Conservation (phyloP, 176 grass and related monocot species). For the Zea luxurians region DNA sequence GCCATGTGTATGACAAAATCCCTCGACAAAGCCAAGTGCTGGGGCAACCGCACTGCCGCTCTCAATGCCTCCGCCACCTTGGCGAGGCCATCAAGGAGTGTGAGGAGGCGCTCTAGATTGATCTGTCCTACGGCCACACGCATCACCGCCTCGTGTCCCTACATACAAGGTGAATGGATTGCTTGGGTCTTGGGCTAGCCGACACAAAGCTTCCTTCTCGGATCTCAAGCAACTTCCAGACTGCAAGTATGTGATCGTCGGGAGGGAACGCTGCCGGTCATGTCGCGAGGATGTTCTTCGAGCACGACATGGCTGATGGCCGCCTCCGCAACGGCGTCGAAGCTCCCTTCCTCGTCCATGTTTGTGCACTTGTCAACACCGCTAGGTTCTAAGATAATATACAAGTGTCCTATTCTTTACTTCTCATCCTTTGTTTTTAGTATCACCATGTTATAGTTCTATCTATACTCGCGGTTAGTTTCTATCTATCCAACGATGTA, state of each 20-base stretch:
- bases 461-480: no score
- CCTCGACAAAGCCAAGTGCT: constrained; percentile 77
- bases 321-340: constrained; percentile 44
- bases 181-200: neutral
- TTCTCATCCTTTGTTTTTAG: no score
- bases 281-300: constrained; percentile 76
- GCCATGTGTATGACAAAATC: constrained; percentile 48
- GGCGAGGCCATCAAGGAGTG: constrained; percentile 85
- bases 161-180: constrained; percentile 54
- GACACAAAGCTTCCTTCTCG: neutral
- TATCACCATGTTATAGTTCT: no score
- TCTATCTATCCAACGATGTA: no score
- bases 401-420: no score
- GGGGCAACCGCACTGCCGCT: constrained; percentile 86
- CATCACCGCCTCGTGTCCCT: constrained; percentile 83
- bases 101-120: constrained; percentile 74
- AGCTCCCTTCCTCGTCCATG: no score
- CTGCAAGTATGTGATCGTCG: constrained; percentile 87
- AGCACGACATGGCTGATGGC: constrained; percentile 84
- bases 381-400: no score
- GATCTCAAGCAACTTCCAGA: constrained; percentile 32
- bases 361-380: no score
- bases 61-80: constrained; percentile 67
- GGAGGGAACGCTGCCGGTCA: constrained; percentile 85
- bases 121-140: constrained; percentile 70